Conservation (phyloP, 768 basidiomycete species). For the Rhodotorula babjevae region DNA sequence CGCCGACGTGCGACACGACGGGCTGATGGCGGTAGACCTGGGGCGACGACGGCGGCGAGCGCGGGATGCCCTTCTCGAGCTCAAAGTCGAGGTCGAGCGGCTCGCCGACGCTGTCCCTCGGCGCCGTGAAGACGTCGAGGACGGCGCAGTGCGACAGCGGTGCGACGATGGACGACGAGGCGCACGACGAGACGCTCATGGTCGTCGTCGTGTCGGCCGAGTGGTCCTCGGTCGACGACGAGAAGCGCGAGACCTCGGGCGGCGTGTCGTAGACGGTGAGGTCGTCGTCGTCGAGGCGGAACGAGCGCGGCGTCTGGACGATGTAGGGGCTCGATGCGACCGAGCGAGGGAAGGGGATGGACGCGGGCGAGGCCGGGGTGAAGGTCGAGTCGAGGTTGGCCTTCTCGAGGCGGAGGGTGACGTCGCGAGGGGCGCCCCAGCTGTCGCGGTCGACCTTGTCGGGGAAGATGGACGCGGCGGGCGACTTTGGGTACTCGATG, state of each 20-base stretch:
- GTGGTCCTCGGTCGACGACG: conserved; percentile 1
- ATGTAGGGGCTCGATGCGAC: background rate
- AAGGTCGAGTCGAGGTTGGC: background rate
- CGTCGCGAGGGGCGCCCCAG: background rate
- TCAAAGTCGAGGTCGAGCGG: background rate
- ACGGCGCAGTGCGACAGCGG: background rate
- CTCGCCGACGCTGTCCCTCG: background rate
- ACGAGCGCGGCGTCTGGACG: background rate
- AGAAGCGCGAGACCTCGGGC: background rate
- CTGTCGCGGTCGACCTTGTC: background rate
- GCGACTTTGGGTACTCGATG: background rate
- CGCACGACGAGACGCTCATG: background rate
- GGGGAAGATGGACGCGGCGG: no score
- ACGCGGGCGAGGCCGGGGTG: no score
- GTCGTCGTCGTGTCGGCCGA: no score
- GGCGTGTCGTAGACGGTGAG: background rate
- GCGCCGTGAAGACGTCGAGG: background rate
- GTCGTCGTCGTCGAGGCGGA: no score
- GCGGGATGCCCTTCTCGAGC: background rate
- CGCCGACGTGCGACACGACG: background rate
- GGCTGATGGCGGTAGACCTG: background rate
- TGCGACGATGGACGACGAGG: background rate
- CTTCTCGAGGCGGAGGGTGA: background rate
- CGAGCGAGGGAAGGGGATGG: background rate
- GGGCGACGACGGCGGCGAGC: background rate